A percentile compares a stretch with the other conserved stretches of the same genome.
phyloP scores from a whole-genome alignment of 2,329 filamentous ascomycete species.

The Raffaelea arxii region DNA sequence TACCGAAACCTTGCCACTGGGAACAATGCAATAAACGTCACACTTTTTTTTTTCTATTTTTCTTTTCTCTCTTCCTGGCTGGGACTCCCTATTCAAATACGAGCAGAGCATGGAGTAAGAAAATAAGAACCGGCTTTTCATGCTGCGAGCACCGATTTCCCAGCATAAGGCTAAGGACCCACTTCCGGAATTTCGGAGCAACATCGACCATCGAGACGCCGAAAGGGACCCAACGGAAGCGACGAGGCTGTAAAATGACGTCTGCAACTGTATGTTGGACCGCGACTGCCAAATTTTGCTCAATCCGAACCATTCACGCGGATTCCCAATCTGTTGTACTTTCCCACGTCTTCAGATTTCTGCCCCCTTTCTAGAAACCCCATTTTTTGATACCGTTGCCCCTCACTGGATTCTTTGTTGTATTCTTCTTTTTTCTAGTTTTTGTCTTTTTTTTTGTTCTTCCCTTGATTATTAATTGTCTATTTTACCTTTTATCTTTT shows the following conservation, averaged over 20 bases:
- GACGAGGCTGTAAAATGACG: neutral
- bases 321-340: neutral
- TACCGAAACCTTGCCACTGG: too few relatives aligned
- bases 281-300: neutral
- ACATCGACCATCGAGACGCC: constrained; percentile 5
- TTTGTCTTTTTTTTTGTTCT: neutral
- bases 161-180: neutral
- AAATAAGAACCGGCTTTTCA: too few relatives aligned
- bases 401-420: neutral
- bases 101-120: too few relatives aligned
- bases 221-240: neutral
- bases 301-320: neutral
- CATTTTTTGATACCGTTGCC: too few relatives aligned
- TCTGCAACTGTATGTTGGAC: neutral
- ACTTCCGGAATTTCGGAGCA: constrained; percentile 14
- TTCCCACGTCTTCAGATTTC: neutral
- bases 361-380: neutral
- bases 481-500: neutral
- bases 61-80: too few relatives aligned
- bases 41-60: too few relatives aligned
- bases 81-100: too few relatives aligned
- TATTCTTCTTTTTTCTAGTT: neutral
- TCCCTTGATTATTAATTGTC: neutral
- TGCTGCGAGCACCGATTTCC: too few relatives aligned
- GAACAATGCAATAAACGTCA: too few relatives aligned